These are phyloP conservation scores for Arachnomyces sp. DNA, from an alignment of 2,329 filamentous ascomycete genomes.

Conservation along the genomic window DNA sequence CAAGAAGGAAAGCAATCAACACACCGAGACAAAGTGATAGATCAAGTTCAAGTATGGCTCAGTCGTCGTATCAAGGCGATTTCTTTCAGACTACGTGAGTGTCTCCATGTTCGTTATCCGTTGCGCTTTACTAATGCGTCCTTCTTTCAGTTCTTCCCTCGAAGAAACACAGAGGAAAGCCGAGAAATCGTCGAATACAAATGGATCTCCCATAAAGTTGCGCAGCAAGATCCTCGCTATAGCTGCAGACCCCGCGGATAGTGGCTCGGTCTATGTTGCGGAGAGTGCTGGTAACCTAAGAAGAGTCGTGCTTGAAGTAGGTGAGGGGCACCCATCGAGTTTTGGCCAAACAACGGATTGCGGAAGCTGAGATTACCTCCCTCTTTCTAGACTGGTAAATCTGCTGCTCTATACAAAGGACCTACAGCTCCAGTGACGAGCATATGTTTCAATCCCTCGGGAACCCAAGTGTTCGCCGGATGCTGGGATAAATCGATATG, in stretches of 20 bases:
- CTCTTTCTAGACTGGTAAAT: constrained; percentile 35
- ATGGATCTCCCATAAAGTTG: constrained; percentile 71
- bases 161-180: constrained; percentile 54
- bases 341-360: constrained; percentile 5
- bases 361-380: constrained; percentile 11
- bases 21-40: neutral
- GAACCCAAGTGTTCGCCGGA: constrained; percentile 65
- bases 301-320: constrained; percentile 65
- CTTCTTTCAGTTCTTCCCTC: constrained; percentile 36
- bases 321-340: constrained; percentile 29
- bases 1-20: constrained; percentile 1
- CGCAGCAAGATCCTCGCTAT: constrained; percentile 80
- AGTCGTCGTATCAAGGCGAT: constrained; percentile 64
- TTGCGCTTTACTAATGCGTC: constrained; percentile 10
- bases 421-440: constrained; percentile 74
- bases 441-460: constrained; percentile 54
- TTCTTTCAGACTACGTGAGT: constrained; percentile 90
- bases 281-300: constrained; percentile 79
- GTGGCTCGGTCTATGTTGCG: constrained; percentile 63
- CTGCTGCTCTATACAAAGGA: constrained; percentile 53
- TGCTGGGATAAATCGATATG: constrained; percentile 93
- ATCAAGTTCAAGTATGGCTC: constrained; percentile 44
- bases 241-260: constrained; percentile 55
- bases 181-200: constrained; percentile 68
- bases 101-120: constrained; percentile 4